Conservation (phyloP, 352 stramenopile genomes). For the Pythium rishiriense region DNA sequence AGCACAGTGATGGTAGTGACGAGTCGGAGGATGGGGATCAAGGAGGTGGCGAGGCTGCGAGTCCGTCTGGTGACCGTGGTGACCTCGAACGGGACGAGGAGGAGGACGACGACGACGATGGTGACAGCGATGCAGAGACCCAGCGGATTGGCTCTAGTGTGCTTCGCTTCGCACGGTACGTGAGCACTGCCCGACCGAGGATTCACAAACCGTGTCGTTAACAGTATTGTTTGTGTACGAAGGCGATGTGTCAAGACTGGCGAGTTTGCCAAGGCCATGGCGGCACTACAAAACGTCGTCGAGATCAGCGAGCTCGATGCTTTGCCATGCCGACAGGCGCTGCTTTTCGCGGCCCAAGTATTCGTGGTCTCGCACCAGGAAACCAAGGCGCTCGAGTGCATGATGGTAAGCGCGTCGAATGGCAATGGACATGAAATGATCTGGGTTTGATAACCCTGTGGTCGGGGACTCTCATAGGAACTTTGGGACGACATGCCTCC, state of each 20-base stretch:
- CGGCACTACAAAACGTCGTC: constrained; percentile 44
- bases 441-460: neutral
- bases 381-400: constrained; percentile 34
- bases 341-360: constrained; percentile 48
- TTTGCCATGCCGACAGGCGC: constrained; percentile 30
- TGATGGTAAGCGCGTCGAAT: constrained; percentile 30
- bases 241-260: constrained; percentile 49
- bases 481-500: constrained; percentile 48
- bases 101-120: constrained; percentile 11
- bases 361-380: constrained; percentile 32
- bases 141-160: constrained; percentile 31
- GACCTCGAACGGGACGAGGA: neutral
- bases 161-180: constrained; percentile 31
- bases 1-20: constrained; percentile 1
- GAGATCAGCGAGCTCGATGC: constrained; percentile 35
- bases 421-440: neutral
- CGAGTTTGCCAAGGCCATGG: constrained; percentile 42
- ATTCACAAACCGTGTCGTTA: neutral
- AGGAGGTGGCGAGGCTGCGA: neutral
- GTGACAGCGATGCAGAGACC: constrained; percentile 20
- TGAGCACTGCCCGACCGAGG: neutral
- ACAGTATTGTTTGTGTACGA: neutral
- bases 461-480: constrained; percentile 22
- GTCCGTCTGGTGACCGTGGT: neutral
- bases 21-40: neutral